A percentile compares a stretch with the other conserved stretches of the same genome.
Conservation (phyloP, 2,329 filamentous ascomycete species). For the Zopfia rhizophila region DNA sequence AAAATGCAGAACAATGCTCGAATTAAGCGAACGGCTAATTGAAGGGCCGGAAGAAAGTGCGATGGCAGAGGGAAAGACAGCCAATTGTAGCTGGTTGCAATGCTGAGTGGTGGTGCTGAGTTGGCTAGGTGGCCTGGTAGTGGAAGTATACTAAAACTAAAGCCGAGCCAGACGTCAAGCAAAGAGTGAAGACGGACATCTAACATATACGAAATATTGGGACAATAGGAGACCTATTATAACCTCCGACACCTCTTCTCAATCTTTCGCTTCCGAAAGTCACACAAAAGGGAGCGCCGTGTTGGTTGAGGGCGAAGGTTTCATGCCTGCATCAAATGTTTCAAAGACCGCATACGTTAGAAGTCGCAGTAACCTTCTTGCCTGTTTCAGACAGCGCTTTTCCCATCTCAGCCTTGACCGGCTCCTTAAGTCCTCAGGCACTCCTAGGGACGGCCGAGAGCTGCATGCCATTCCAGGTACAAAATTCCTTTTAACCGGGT, state of each 20-base stretch:
- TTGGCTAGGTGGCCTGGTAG: slow-evolving; percentile 5
- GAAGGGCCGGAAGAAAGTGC: slow-evolving; percentile 10
- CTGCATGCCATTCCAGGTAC: no score
- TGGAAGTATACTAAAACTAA: slow-evolving; percentile 14
- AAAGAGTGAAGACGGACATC: slow-evolving; percentile 12
- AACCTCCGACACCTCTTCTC: neutral
- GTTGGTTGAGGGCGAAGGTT: slow-evolving; percentile 3
- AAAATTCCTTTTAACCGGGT: no score
- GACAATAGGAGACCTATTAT: slow-evolving; percentile 18
- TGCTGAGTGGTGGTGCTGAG: slow-evolving; percentile 8
- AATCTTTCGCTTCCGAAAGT: slow-evolving; percentile 1
- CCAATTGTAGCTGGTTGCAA: slow-evolving; percentile 22
- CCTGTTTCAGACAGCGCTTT: slow-evolving; percentile 6
- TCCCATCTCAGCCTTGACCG: slow-evolving; percentile 1
- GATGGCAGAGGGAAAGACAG: slow-evolving; percentile 12
- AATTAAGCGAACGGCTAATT: slow-evolving; percentile 6
- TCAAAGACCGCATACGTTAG: slow-evolving; percentile 10
- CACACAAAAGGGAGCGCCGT: neutral
- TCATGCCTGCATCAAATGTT: slow-evolving; percentile 13
- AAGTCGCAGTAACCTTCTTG: neutral
- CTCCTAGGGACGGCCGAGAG: no score
- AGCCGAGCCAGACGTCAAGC: slow-evolving; percentile 12
- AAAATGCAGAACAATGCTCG: slow-evolving; percentile 19
- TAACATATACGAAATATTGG: slow-evolving; percentile 7
- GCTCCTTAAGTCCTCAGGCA: no score